Base-by-base conservation (phyloP, 306 rosid species). In the Urtica urens region DNA sequence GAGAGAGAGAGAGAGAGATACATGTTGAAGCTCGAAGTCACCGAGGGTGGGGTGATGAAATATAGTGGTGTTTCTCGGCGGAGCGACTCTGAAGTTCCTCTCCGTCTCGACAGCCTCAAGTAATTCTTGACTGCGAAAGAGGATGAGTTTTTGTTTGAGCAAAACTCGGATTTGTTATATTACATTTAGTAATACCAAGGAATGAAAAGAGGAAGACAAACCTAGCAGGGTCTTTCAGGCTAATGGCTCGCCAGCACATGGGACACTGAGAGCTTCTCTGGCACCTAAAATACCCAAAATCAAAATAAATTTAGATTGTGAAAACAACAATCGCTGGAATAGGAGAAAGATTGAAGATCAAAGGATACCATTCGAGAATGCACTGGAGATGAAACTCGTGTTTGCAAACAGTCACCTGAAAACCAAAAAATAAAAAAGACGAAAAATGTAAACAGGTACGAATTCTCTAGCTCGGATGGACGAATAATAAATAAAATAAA, bases 341-440 rank as follows among this genome's bases (percentile, higher is more conserved):
- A 20, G 10, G 1, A 29, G 13, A 12, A 50, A 18, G 14, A 11
- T 6, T 40, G 14, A 20, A 18, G 38, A 23, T 2, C 43, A 6
- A 1, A 58, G 3, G 4, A 7, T 85, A 92, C 99, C 99, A 92
- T 76, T 92, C 99, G 49, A 92, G 87, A 69, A 92, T 78, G 79
- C 99, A 92, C 33, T 92, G 96, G 63, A 92, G 75, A 70, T 92
- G 99, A 73, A 79, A 85, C 70, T 92, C 96, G 23, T 92, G 99
- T 62, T 63, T 80, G 79, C 99, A 92, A 38, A 40, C 50, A 39
- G 99, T 92, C 58, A 78, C 42, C 99, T 92, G 62, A 61, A 73
- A 70, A 39, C 26, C 38, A 67, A 59, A 57, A 49, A 51, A 65
- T 21, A 14, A 55, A 23, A 64, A 18, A 8, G 27, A 7, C 27